Percentiles rank a stretch among this genome's conserved stretches.
These are phyloP conservation scores for Bertia moriformis DNA, from an alignment of 2,329 filamentous ascomycete genomes.

Conservation along the genomic window DNA sequence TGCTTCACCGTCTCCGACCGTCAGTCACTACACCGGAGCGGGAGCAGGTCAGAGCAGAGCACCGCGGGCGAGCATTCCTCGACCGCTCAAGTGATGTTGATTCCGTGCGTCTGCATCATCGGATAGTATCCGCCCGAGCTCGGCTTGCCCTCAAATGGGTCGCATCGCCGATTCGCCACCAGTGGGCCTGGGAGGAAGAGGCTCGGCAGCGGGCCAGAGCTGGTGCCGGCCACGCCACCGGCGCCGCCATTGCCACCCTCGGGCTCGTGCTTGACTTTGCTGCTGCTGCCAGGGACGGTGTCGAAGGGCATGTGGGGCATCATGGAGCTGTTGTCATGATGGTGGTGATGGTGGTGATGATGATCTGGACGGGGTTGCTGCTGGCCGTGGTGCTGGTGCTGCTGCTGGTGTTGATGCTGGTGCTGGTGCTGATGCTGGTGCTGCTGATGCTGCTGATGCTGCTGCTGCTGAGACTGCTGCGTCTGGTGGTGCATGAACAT, in stretches of 20 bases:
- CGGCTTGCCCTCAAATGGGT: conserved; percentile 35
- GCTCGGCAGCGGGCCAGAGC: too few relatives aligned
- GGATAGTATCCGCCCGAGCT: conserved; percentile 38
- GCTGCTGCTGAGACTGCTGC: too few relatives aligned
- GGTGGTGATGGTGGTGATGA: conserved; percentile 14
- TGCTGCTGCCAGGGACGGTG: too few relatives aligned
- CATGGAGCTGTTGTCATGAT: conserved; percentile 10
- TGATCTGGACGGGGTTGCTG: conserved; percentile 13
- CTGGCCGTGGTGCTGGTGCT: too few relatives aligned
- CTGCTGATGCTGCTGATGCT: too few relatives aligned
- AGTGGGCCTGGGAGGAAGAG: conserved; percentile 26
- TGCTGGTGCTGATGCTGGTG: too few relatives aligned
- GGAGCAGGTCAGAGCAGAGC: too few relatives aligned
- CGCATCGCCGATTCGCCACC: conserved; percentile 23
- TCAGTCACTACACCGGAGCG: too few relatives aligned
- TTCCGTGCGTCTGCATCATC: conserved; percentile 22
- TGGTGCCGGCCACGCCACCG: too few relatives aligned
- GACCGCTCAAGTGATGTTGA: conserved; percentile 22
- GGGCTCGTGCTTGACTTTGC: conserved; percentile 33
- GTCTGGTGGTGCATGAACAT: conserved; percentile 26
- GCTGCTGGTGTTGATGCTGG: too few relatives aligned
- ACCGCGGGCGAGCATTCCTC: too few relatives aligned
- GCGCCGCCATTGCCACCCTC: conserved; percentile 16
- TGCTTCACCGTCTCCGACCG: too few relatives aligned
- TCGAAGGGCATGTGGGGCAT: conserved; percentile 12